Evolutionary conservation across 2,329 filamentous ascomycete species (phyloP).

Genomic region (Catunica adiposa): DNA sequence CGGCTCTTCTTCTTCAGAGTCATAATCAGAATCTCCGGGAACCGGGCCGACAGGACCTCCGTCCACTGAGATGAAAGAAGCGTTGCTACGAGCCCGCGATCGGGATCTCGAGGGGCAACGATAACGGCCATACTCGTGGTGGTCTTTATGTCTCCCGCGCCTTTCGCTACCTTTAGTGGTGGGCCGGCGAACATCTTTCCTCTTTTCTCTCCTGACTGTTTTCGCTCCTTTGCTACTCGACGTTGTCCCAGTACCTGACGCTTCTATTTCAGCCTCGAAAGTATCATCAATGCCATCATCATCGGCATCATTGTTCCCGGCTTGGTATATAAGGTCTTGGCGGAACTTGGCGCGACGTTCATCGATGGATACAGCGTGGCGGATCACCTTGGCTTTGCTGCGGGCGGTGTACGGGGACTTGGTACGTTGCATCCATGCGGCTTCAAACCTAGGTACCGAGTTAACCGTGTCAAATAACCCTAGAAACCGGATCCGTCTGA

Average conservation of each 20-base stretch:
- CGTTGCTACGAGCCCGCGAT: slow-evolving; percentile 15
- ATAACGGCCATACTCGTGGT: slow-evolving; percentile 15
- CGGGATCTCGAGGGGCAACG: slow-evolving; percentile 22
- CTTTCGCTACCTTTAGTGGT: not conserved
- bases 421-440: slow-evolving; percentile 58
- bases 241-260: not conserved
- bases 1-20: slow-evolving; percentile 30
- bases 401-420: slow-evolving; percentile 56
- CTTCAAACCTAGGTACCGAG: slow-evolving; percentile 62
- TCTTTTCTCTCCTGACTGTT: too few species aligned
- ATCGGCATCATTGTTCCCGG: slow-evolving; percentile 1
- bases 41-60: not conserved
- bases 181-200: too few species aligned
- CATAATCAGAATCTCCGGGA: slow-evolving; percentile 20
- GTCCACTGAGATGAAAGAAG: not conserved
- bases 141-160: not conserved
- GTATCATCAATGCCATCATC: slow-evolving; percentile 13
- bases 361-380: slow-evolving; percentile 55
- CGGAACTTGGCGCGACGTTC: slow-evolving; percentile 56
- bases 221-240: too few species aligned
- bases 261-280: not conserved
- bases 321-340: slow-evolving; percentile 49
- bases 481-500: slow-evolving; percentile 56
- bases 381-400: slow-evolving; percentile 29
- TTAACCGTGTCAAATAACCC: slow-evolving; percentile 75